Base-by-base conservation (phyloP, 495 filamentous ascomycete genomes). In the Paragyromitra xinjiangensis region DNA sequence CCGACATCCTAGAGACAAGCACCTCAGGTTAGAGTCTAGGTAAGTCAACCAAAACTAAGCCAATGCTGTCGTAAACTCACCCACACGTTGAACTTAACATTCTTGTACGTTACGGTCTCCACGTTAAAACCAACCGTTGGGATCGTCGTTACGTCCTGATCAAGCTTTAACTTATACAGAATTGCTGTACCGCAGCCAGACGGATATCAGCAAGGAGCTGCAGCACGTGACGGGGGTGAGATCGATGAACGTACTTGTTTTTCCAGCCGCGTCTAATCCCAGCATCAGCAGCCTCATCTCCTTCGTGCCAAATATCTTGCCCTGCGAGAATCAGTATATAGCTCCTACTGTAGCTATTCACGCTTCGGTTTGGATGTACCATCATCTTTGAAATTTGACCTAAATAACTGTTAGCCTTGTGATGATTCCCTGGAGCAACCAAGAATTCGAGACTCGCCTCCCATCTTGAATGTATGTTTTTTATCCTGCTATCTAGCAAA, bases 71-170 rank as follows among this genome's bases (percentile, higher is more conserved):
- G 16, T 59, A 51, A 71, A 69, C 75, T 64, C 40, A 79, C 77
- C 95, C 95, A 99, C 70, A 99, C 94, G 81, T 97, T 98, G 88
- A 99, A 99, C 84, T 98, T 97, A 83, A 97, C 93, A 83, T 99
- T 99, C 88, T 97, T 97, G 86, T 97, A 97, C 64, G 94, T 96
- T 71, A 99, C 93, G n/a, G 93, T 97, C 87, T 99, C 95, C 83
- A 99, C 95, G 86, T 99, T 99, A 88, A 99, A 99, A 69, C 95
- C 96, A 81, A 98, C 95, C 40, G 95, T 98, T 34, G 95, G 95
- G 80, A 99, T 98, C n/a, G 96, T 98, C 61, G 96, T 98, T 80
- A 99, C 94, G 79, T 96, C 92, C 84, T 97, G 94, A 83, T 97
- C 94, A 77, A 98, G 90, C 88, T 98, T 98, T 83, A 99, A 89